Percentiles rank a stretch among this genome's conserved stretches.
These are phyloP conservation scores for Leishmania amazonensis DNA, from an alignment of 208 protist genomes.

Conservation along the genomic window DNA sequence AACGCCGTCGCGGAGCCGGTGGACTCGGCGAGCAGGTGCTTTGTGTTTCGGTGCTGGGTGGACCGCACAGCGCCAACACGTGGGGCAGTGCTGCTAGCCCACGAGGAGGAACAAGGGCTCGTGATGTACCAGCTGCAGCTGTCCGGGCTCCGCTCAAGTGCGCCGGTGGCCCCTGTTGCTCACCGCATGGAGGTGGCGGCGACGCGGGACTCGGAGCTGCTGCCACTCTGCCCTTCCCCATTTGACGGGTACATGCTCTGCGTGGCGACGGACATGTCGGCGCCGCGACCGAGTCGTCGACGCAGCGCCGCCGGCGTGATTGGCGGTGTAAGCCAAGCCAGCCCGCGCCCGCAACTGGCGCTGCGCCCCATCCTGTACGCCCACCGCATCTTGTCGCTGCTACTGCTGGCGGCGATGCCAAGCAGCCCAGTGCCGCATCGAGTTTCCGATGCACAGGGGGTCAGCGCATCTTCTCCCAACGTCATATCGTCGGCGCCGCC, in stretches of 20 bases:
- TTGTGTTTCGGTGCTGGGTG: constrained; percentile 39
- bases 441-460: not conserved
- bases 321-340: constrained; percentile 2
- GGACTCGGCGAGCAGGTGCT: not conserved
- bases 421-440: constrained; percentile 1
- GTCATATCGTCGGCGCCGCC: not conserved
- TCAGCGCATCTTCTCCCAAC: not conserved
- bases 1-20: constrained; percentile 8
- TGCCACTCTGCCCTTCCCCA: constrained; percentile 65
- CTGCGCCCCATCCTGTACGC: constrained; percentile 55
- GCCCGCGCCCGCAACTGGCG: constrained; percentile 16
- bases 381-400: constrained; percentile 53
- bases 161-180: not conserved
- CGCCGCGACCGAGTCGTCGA: constrained; percentile 5
- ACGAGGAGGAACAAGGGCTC: constrained; percentile 32
- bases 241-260: constrained; percentile 56
- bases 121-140: constrained; percentile 25
- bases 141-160: not conserved
- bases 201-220: constrained; percentile 37
- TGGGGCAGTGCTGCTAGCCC: constrained; percentile 33
- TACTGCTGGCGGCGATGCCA: constrained; percentile 37
- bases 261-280: constrained; percentile 22
- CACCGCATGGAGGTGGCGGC: constrained; percentile 27
- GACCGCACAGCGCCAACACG: constrained; percentile 42
- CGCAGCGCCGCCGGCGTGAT: not conserved